These are phyloP conservation scores for Poa annua DNA, from an alignment of 176 grass and related monocot genomes.

Conservation along the genomic window DNA sequence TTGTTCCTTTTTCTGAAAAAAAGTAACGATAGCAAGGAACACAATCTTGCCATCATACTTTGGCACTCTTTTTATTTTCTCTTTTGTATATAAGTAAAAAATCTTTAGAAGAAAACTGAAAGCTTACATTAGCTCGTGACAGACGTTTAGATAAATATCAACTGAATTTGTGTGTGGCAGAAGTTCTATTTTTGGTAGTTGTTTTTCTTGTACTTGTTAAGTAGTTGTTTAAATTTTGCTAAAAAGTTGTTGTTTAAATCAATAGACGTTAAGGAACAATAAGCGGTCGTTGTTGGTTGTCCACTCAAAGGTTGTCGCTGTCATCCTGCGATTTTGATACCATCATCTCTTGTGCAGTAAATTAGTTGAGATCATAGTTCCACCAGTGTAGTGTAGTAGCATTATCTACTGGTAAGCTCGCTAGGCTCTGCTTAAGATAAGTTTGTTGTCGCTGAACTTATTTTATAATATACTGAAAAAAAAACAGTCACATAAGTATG, in stretches of 20 bases:
- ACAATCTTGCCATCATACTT: background rate
- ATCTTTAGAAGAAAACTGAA: background rate
- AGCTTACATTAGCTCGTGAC: background rate
- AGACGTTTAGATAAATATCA: constrained; percentile 10
- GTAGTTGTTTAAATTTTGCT: background rate
- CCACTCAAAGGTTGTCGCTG: background rate
- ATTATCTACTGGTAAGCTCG: background rate
- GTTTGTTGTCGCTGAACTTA: background rate
- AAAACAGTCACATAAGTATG: background rate
- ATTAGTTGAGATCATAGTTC: constrained; percentile 7
- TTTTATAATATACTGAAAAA: background rate
- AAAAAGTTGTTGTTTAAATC: background rate
- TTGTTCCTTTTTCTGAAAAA: background rate
- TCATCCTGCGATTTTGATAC: background rate
- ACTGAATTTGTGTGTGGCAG: background rate
- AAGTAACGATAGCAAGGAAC: background rate
- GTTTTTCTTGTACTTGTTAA: background rate
- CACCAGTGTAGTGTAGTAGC: background rate
- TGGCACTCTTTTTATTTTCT: background rate
- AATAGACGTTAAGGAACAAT: background rate
- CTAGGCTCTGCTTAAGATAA: background rate
- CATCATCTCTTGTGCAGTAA: background rate
- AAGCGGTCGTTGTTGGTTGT: background rate
- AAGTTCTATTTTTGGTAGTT: background rate
- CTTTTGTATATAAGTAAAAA: background rate